These are phyloP conservation scores for Solanum virginianum DNA, from an alignment of 257 asterid species.

Conservation along the genomic window DNA sequence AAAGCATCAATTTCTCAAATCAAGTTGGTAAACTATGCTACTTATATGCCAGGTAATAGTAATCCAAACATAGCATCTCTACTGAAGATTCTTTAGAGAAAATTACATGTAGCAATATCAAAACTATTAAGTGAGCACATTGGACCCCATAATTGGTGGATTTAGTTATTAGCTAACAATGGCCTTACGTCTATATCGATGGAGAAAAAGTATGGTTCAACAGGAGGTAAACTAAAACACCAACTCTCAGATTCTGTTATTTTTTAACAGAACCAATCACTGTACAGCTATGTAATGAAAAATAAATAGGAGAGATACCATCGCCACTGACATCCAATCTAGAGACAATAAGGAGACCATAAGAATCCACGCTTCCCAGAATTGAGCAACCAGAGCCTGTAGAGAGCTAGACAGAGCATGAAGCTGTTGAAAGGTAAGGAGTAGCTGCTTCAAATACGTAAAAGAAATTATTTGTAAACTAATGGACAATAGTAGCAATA, in stretches of 20 bases:
- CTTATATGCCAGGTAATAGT: not conserved
- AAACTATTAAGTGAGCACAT: not conserved
- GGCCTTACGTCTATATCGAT: not conserved
- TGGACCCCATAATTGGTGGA: not conserved
- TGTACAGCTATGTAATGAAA: not conserved
- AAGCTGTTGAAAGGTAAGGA: not conserved
- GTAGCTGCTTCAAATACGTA: not conserved
- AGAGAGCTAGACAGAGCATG: not conserved
- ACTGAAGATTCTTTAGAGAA: not conserved
- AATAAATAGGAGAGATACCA: constrained; percentile 19
- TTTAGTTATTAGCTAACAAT: not conserved
- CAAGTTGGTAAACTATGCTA: not conserved
- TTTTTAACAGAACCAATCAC: not conserved
- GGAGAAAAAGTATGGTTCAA: not conserved
- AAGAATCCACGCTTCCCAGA: constrained; percentile 86
- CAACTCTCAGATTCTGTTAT: not conserved
- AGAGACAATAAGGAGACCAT: constrained; percentile 83
- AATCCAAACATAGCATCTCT: not conserved
- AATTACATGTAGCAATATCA: not conserved
- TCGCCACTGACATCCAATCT: constrained; percentile 37
- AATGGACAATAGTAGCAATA: not conserved
- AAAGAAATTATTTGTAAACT: not conserved
- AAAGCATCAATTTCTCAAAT: not conserved
- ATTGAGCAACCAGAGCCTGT: constrained; percentile 48
- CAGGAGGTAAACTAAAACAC: not conserved